These are phyloP conservation scores for Fusarium coicis DNA, from an alignment of 2,329 filamentous ascomycete species.

Conservation along the genomic window DNA sequence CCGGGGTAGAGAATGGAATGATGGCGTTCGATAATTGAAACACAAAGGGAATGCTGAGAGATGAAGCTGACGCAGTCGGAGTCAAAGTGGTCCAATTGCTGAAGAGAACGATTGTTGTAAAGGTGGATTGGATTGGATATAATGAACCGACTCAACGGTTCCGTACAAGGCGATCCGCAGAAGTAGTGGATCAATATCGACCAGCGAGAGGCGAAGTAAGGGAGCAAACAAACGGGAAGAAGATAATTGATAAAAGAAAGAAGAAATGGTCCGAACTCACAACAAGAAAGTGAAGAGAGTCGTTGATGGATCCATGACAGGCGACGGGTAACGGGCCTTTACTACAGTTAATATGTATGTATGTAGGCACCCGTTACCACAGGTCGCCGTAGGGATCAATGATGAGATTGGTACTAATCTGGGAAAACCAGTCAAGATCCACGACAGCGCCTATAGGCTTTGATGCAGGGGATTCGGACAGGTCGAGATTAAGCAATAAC, in stretches of 20 bases:
- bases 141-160: constrained; percentile 26
- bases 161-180: constrained; percentile 14
- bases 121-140: constrained; percentile 1
- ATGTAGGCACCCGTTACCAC: constrained; percentile 32
- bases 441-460: constrained; percentile 41
- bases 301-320: constrained; percentile 67
- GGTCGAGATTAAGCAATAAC: constrained; percentile 33
- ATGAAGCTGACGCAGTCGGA: constrained; percentile 27
- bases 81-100: constrained; percentile 21
- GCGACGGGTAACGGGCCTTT: constrained; percentile 21
- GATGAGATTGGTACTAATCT: constrained; percentile 24
- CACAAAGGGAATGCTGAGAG: constrained; percentile 41
- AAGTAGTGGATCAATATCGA: constrained; percentile 26
- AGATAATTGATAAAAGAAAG: constrained; percentile 29
- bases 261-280: constrained; percentile 60
- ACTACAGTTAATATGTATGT: constrained; percentile 41
- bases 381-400: constrained; percentile 18
- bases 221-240: constrained; percentile 14
- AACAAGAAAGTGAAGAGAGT: constrained; percentile 76
- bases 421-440: constrained; percentile 33
- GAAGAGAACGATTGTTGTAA: constrained; percentile 6
- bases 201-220: constrained; percentile 37
- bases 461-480: constrained; percentile 19
- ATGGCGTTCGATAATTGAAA: constrained; percentile 41
- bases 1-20: constrained; percentile 37